Base-by-base conservation (phyloP, 805 yeast species). In the Peterozyma toletana region DNA sequence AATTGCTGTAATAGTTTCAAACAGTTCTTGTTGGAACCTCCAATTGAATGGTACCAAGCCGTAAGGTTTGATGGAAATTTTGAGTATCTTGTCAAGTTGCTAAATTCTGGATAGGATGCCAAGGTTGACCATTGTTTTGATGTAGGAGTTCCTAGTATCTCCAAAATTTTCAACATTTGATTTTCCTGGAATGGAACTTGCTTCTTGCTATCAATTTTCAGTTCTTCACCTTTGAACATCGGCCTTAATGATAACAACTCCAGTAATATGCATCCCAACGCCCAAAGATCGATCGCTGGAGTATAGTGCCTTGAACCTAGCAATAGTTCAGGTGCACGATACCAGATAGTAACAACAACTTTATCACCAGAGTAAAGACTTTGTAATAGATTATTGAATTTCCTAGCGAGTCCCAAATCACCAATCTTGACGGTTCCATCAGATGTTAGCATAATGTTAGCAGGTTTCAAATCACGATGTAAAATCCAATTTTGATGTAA, bases 271-370 rank as follows among this genome's bases (percentile, higher is more conserved):
- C 97, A 90, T 0, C 98, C 98, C 4, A 86, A 87, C 0, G 98
- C 96, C 98, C 98, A 90, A 33, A 86, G 60, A 65, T 93, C 96
- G 40, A 93, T 81, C 0, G 96, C 89, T 1, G 96, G 90, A 0
- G 97, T 83, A 57, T 90, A 90, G 63, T 90, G 96, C 35, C 96
- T 71, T 2, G 95, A 88, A 0, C 97, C 97, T n/a, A 90, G 63
- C 33, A 90, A 65, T 34, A 90, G 67, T 57, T 90, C 98, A 0
- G 96, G 96, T 0, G 96, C 96, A 52, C 98, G 71, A 59, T 90
- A 90, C 98, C 98, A 90, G 45, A 90, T 90, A 0, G 98, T 90
- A 11, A 90, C 97, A 44, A 90, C 97, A 13, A 90, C 96, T 63
- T 90, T 90, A 62, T 90, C 98, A 37, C 96, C 96, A 16, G 90